Evolutionary conservation across 192 early-diverging fungal genomes (phyloP).

Genomic region (Spinellus fusiger): DNA sequence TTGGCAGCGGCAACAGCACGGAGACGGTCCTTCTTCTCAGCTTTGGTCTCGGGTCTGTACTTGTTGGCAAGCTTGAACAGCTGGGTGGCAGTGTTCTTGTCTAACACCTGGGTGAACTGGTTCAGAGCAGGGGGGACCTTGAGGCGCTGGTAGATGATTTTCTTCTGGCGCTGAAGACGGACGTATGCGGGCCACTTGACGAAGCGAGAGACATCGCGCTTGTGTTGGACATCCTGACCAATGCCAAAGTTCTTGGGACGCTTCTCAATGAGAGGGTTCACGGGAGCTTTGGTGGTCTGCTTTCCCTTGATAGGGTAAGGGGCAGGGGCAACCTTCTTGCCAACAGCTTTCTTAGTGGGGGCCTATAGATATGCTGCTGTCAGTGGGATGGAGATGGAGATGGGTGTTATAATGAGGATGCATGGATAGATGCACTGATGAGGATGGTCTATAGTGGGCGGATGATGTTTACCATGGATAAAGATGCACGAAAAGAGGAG

Average conservation of each 20-base stretch:
- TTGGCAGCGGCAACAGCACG: slow-evolving; percentile 80
- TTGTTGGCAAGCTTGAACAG: slow-evolving; percentile 96
- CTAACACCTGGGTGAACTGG: slow-evolving; percentile 96
- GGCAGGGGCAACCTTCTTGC: slow-evolving; percentile 88
- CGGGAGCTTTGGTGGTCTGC: slow-evolving; percentile 56
- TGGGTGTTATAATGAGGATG: not conserved
- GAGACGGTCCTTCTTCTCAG: slow-evolving; percentile 94
- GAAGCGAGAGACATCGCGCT: slow-evolving; percentile 87
- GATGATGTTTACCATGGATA: not conserved
- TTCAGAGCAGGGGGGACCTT: slow-evolving; percentile 99
- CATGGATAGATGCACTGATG: not conserved
- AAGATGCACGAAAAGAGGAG: not conserved
- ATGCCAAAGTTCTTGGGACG: slow-evolving; percentile 88
- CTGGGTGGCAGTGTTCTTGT: slow-evolving; percentile 97
- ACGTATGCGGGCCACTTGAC: slow-evolving; percentile 99
- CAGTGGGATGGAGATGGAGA: not conserved
- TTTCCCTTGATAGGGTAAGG: slow-evolving; percentile 67
- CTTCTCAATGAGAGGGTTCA: slow-evolving; percentile 92
- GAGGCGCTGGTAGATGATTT: slow-evolving; percentile 92
- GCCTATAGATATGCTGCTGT: slow-evolving; percentile 9
- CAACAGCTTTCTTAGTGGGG: slow-evolving; percentile 44
- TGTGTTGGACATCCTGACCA: slow-evolving; percentile 93
- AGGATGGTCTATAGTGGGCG: not conserved
- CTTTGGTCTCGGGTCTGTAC: slow-evolving; percentile 96
- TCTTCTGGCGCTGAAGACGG: slow-evolving; percentile 95